Conservation (phyloP, 768 basidiomycete genomes). For the Mrakia gelida region DNA sequence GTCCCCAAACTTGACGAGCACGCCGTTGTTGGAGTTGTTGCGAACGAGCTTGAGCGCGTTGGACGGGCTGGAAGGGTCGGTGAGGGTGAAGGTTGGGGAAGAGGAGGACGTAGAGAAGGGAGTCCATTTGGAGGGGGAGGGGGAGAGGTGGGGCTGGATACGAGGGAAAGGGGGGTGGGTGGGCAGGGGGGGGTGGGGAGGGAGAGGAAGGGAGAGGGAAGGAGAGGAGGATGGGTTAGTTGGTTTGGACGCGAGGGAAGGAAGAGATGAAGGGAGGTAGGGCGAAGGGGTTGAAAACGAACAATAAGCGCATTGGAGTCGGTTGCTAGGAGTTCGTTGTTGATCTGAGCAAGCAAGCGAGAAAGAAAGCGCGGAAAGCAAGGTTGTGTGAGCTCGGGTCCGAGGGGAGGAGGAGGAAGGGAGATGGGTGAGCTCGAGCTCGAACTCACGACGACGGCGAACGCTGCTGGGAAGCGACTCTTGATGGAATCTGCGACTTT, state of each 20-base stretch:
- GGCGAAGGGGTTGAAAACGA: too few relatives aligned
- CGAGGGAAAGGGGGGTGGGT: not conserved
- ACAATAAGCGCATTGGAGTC: conserved; percentile 53
- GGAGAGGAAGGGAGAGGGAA: not conserved
- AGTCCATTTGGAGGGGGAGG: conserved; percentile 21
- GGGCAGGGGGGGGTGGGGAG: too few relatives aligned
- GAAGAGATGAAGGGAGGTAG: too few relatives aligned
- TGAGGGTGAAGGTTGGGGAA: conserved; percentile 53
- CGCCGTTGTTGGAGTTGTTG: conserved; percentile 44
- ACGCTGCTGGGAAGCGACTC: conserved; percentile 55
- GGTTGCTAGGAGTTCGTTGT: conserved; percentile 11
- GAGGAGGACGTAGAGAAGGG: conserved; percentile 19
- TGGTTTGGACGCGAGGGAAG: too few relatives aligned
- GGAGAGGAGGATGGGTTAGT: not conserved
- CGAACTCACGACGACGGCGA: conserved; percentile 48
- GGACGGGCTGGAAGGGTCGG: conserved; percentile 50
- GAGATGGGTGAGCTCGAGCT: not conserved
- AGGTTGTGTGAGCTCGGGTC: not conserved
- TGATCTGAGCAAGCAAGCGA: not conserved
- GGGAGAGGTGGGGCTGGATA: conserved; percentile 8
- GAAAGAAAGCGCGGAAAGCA: too few relatives aligned
- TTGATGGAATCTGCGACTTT: conserved; percentile 58
- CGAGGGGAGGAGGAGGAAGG: not conserved
- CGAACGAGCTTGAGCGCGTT: conserved; percentile 54
- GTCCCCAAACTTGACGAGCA: conserved; percentile 63